Evolutionary conservation across 306 rosid genomes (phyloP), one percentile per base, ranked within the genome.

Genomic region (Aeschynomene evenia): DNA sequence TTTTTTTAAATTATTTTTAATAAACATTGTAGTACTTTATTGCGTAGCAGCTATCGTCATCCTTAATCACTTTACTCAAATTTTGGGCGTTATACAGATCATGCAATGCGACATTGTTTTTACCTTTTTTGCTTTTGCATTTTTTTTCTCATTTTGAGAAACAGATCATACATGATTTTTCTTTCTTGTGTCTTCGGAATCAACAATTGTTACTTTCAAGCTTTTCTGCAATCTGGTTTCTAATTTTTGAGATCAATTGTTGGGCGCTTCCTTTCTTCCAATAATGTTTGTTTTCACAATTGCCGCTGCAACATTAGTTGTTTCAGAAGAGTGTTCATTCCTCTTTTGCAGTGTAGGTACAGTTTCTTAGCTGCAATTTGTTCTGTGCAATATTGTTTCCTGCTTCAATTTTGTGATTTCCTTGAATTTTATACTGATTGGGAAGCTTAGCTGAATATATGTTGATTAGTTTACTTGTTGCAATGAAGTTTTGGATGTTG

Each of bases 201-300:
- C 79, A 76, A 59, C 31, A 46, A 36, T 12, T 42, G 57, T 53
- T 21, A 12, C 24, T 68, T 21, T 14, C 16, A 20, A 77, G 77
- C 31, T 73, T 77, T 72, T 60, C 46, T 62, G 62, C 71, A 59
- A 66, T 82, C 81, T 66, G 65, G 74, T 18, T 21, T 46, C 46
- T 29, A 66, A 31, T 39, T 76, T 68, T 76, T 67, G 68, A 76
- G 67, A 57, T 72, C 79, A 43, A 54, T 77, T 54, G 63, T 78
- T 78, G 82, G 77, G 50, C 39, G 31, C 57, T 42, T 37, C 75
- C 66, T 66, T 80, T 77, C 74, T 80, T 77, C 74, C 51, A 75
- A 22, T 34, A 23, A 39, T 80, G 83, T 57, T 61, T 66, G 61
- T 53, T 71, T 65, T 76, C 57, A 43, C 54, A 18, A 49, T 74